A percentile compares a stretch with the other conserved stretches of the same genome.
These are phyloP conservation scores for Penicillium sp. DNA, from an alignment of 2,329 filamentous ascomycete species.

Conservation along the genomic window DNA sequence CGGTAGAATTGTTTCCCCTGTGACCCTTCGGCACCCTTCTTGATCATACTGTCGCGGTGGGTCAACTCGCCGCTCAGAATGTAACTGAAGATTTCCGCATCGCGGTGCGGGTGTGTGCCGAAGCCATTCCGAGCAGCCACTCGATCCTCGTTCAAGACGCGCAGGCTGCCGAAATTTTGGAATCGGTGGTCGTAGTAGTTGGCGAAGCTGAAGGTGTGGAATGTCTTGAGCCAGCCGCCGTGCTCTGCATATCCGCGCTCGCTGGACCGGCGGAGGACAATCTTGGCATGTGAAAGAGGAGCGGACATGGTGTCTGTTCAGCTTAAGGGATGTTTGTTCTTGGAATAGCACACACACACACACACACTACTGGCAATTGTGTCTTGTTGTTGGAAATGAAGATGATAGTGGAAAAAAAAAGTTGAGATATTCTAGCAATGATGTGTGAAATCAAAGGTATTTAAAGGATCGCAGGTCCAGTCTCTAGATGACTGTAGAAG, in stretches of 20 bases:
- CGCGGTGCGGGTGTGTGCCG: slow-evolving; percentile 75
- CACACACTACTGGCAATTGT: not conserved
- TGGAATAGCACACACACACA: too few species aligned
- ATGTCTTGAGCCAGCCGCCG: slow-evolving; percentile 81
- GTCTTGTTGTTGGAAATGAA: not conserved
- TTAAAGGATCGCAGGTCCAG: not conserved
- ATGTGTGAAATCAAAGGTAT: not conserved
- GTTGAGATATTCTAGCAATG: too few species aligned
- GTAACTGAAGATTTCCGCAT: slow-evolving; percentile 88
- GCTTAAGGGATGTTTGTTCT: too few species aligned
- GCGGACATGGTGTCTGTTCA: slow-evolving; percentile 49
- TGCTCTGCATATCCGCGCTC: slow-evolving; percentile 72
- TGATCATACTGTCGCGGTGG: slow-evolving; percentile 79
- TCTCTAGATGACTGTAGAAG: slow-evolving; percentile 3
- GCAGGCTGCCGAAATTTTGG: slow-evolving; percentile 66
- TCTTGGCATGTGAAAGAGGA: slow-evolving; percentile 61
- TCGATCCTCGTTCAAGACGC: slow-evolving; percentile 85
- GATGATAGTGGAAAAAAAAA: not conserved
- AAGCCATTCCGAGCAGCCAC: slow-evolving; percentile 70
- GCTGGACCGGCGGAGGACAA: slow-evolving; percentile 66
- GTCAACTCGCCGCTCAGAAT: slow-evolving; percentile 80
- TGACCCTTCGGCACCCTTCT: slow-evolving; percentile 58
- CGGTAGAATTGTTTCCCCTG: slow-evolving; percentile 59
- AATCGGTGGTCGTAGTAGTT: slow-evolving; percentile 61
- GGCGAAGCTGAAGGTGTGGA: slow-evolving; percentile 81